Base-by-base conservation (phyloP, 202 grass and related monocot genomes). In the Elaeis oleifera region DNA sequence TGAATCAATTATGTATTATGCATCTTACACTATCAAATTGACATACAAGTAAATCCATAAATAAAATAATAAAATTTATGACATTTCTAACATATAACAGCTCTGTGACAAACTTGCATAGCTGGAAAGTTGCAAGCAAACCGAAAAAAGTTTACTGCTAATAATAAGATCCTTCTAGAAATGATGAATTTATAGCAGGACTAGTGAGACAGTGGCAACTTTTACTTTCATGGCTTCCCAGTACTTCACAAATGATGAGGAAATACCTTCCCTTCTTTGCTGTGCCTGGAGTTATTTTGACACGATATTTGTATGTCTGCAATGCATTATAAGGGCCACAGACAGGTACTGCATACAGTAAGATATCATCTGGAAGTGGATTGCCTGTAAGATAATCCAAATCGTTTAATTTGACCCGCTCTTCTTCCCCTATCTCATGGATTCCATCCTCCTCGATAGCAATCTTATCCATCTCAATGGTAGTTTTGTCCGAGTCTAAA, bases 291-390 rank as follows among this genome's bases (percentile, higher is more conserved):
- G 92, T 97, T 61, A 97, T 89, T 73, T 97, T 97, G 25, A 97
- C 88, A 1, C 88, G 88, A 65, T 97, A 97, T 76, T 97, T 97
- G 74, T 97, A 97, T n/a, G 84, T 81, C 65, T 97, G 92, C 75
- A 97, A 73, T 22, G 92, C 88, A 1, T 81, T 91, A 61, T 97
- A 97, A 64, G 92, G 88, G 16, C 84, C 88, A 19, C 92, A 91
- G 4, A 97, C 84, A 53, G 92, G 92, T 53, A 97, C 74, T 16
- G 88, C 92, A 68, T 97, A 97, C 16, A 97, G 79, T 80, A 97
- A 79, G 71, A 97, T 88, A 66, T 97, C 92, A 77, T 67, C 82
- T 49, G 71, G 58, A 77, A 96, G 59, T 14, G 92, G 87, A 67
- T 83, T 88, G 60, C 92, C 92, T 56, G 92, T 91, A 64, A 96